A percentile compares a stretch with the other conserved stretches of the same genome.
Evolutionary conservation across 805 yeast species (phyloP).

Genomic region (Kazachstania africana): DNA sequence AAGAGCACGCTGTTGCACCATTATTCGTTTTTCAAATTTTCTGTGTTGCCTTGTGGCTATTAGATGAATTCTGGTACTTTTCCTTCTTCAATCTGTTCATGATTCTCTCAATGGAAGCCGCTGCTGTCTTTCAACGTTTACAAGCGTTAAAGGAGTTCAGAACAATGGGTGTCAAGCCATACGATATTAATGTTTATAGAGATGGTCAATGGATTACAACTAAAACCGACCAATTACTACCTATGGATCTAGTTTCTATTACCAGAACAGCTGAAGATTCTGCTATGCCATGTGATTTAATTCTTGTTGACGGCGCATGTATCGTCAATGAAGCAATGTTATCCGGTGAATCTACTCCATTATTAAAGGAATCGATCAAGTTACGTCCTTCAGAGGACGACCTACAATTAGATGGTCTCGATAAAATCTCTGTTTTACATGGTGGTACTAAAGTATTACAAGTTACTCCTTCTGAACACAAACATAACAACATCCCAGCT

Average conservation of each 20-base stretch:
- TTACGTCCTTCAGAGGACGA: conserved; percentile 64
- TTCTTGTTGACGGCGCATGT: conserved; percentile 79
- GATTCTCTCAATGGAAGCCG: conserved; percentile 86
- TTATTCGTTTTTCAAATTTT: conserved; percentile 93
- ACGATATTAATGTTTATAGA: conserved; percentile 62
- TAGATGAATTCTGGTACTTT: conserved; percentile 95
- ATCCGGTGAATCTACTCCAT: conserved; percentile 95
- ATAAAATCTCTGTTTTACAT: conserved; percentile 76
- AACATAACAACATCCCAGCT: conserved; percentile 33
- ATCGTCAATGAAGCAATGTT: conserved; percentile 98
- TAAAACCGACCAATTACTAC: conserved; percentile 66
- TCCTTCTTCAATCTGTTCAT: conserved; percentile 84
- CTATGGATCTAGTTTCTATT: conserved; percentile 83
- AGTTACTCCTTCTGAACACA: conserved; percentile 57
- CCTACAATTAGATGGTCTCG: conserved; percentile 69
- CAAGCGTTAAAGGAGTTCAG: conserved; percentile 90
- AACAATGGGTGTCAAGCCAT: conserved; percentile 94
- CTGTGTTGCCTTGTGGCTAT: conserved; percentile 88
- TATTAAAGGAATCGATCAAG: conserved; percentile 81
- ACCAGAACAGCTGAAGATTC: conserved; percentile 83
- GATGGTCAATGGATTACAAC: conserved; percentile 56
- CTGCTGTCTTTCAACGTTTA: conserved; percentile 92
- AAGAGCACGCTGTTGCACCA: conserved; percentile 97
- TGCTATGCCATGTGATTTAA: conserved; percentile 88
- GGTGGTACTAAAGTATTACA: conserved; percentile 97